phyloP scores from a whole-genome alignment of 768 basidiomycete genomes.

The Auricularia auricula-judae region DNA sequence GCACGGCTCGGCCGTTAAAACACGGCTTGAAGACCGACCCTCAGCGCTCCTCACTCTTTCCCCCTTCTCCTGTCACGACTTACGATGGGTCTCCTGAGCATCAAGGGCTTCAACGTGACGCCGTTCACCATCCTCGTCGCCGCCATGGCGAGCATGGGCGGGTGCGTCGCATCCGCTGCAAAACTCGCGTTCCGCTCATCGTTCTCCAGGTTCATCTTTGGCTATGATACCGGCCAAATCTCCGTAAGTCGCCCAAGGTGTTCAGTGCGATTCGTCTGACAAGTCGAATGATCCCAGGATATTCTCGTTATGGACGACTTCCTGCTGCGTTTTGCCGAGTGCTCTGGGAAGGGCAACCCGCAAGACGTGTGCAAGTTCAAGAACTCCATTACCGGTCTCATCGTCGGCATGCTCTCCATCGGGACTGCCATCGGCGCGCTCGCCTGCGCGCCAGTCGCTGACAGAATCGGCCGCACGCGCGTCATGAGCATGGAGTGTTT shows the following conservation, averaged over 20 bases:
- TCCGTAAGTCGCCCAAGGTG: slow-evolving; percentile 17
- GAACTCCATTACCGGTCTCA: slow-evolving; percentile 38
- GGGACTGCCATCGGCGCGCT: slow-evolving; percentile 58
- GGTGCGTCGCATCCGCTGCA: not conserved
- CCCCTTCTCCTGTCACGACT: not conserved
- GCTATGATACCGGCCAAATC: slow-evolving; percentile 67
- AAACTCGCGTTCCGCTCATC: not conserved
- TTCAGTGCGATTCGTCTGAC: too few species aligned
- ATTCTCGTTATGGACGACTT: slow-evolving; percentile 67
- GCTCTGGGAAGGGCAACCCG: slow-evolving; percentile 24
- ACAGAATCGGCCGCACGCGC: slow-evolving; percentile 1
- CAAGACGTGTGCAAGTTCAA: slow-evolving; percentile 38
- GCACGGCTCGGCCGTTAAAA: too few species aligned
- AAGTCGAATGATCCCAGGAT: slow-evolving; percentile 19
- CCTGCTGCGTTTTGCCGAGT: slow-evolving; percentile 47
- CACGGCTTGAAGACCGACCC: too few species aligned
- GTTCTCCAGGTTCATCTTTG: not conserved
- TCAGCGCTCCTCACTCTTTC: too few species aligned
- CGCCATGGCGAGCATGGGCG: not conserved
- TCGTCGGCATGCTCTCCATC: slow-evolving; percentile 60
- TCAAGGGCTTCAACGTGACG: not conserved
- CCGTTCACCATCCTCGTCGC: not conserved
- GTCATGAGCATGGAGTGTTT: slow-evolving; percentile 30
- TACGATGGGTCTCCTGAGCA: not conserved
- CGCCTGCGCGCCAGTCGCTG: slow-evolving; percentile 40